Evolutionary conservation across 495 filamentous ascomycete species (phyloP).

Genomic region (Jackrogersella multiformis): DNA sequence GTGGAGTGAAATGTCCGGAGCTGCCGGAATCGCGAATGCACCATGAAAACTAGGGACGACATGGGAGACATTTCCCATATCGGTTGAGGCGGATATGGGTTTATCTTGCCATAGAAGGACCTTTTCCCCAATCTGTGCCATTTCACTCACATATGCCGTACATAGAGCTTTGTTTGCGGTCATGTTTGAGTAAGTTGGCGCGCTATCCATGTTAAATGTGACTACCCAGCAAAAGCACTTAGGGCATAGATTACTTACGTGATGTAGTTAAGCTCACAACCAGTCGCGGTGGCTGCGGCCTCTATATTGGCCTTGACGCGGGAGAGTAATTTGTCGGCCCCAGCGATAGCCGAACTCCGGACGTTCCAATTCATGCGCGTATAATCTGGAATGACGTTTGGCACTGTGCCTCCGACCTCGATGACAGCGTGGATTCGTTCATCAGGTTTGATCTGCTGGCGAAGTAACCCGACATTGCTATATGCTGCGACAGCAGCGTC

Average conservation of each 20-base stretch:
- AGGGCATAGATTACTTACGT: constrained; percentile 5
- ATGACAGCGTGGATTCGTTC: constrained; percentile 59
- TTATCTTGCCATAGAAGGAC: constrained; percentile 52
- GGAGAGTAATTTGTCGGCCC: constrained; percentile 57
- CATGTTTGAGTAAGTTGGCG: constrained; percentile 60
- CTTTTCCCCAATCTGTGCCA: constrained; percentile 51
- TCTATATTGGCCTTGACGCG: constrained; percentile 65
- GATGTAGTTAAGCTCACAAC: constrained; percentile 60
- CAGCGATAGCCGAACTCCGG: constrained; percentile 55
- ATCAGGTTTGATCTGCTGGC: constrained; percentile 65
- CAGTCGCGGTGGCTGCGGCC: constrained; percentile 64
- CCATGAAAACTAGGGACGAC: constrained; percentile 67
- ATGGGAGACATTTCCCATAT: constrained; percentile 67
- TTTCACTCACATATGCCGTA: constrained; percentile 59
- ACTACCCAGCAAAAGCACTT: neutral
- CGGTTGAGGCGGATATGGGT: constrained; percentile 54
- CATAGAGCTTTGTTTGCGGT: constrained; percentile 60
- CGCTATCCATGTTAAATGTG: constrained; percentile 43
- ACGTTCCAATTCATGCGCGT: constrained; percentile 66
- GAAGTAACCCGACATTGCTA: constrained; percentile 67
- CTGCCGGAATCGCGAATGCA: constrained; percentile 60
- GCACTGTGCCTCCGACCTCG: constrained; percentile 55
- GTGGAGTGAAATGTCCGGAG: constrained; percentile 60
- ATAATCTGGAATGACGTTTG: constrained; percentile 65
- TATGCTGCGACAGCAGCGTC: constrained; percentile 70